Conservation (phyloP, 768 basidiomycete species). For the Hydnomerulius pinastri region DNA sequence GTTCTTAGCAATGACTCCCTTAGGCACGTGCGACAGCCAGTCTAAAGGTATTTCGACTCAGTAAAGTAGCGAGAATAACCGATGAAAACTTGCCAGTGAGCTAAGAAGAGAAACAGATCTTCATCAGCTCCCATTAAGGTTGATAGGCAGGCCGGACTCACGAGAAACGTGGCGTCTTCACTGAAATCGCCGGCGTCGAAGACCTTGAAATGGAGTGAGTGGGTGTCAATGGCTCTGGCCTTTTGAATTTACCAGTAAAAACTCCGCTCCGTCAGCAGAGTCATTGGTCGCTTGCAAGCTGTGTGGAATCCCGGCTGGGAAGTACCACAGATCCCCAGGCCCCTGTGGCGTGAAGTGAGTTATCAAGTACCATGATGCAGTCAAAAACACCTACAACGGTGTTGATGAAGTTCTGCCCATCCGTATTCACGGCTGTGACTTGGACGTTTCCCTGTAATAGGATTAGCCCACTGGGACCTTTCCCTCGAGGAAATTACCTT, state of each 20-base stretch:
- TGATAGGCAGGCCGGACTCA: neutral
- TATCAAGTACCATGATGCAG: neutral
- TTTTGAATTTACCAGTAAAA: constrained; percentile 39
- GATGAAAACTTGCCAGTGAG: constrained; percentile 28
- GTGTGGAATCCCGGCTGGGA: constrained; percentile 55
- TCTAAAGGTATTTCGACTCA: constrained; percentile 30
- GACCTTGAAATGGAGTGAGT: constrained; percentile 14
- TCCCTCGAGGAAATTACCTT: constrained; percentile 25
- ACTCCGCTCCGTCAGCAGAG: constrained; percentile 45
- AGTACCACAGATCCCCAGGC: constrained; percentile 54
- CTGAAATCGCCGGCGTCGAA: constrained; percentile 44
- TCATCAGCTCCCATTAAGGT: neutral
- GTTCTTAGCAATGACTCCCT: constrained; percentile 59
- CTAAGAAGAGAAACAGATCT: neutral
- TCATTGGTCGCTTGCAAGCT: constrained; percentile 50
- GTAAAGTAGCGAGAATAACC: neutral
- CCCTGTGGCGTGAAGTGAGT: constrained; percentile 28
- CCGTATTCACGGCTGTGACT: constrained; percentile 47
- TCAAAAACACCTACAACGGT: constrained; percentile 40
- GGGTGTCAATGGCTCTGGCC: neutral
- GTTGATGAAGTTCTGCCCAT: constrained; percentile 48
- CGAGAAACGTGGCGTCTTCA: constrained; percentile 54
- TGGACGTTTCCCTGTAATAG: constrained; percentile 45
- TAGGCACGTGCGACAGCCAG: constrained; percentile 62
- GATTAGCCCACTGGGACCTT: constrained; percentile 42